Percentiles rank a stretch among this genome's conserved stretches.
These are phyloP conservation scores for Ceratobasidium sp. DNA, from an alignment of 1,284 basidiomycete genomes.

Conservation along the genomic window DNA sequence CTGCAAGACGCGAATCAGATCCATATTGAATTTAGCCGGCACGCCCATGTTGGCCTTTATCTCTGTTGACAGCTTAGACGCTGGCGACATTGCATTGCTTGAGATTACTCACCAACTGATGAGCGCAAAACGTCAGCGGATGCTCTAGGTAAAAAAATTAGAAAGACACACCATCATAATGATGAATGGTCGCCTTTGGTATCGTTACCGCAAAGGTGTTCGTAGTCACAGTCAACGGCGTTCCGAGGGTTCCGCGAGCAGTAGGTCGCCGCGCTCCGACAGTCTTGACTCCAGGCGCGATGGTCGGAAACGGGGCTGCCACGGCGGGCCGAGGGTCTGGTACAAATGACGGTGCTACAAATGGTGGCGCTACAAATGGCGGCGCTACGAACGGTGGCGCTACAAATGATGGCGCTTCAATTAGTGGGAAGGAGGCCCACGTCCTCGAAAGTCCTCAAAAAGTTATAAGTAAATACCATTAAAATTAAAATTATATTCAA, in stretches of 20 bases:
- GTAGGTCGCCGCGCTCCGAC: conserved; percentile 19
- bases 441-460: too few species aligned
- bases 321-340: conserved; percentile 1
- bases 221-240: conserved; percentile 60
- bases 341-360: background rate
- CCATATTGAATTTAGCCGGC: conserved; percentile 72
- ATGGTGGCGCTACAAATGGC: too few species aligned
- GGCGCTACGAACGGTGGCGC: too few species aligned
- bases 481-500: background rate
- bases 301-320: background rate
- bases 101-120: conserved; percentile 66
- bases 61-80: conserved; percentile 57
- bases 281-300: conserved; percentile 35
- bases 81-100: background rate
- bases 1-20: conserved; percentile 72
- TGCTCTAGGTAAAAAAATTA: too few species aligned
- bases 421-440: too few species aligned
- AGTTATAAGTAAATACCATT: too few species aligned
- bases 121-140: too few species aligned
- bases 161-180: conserved; percentile 45
- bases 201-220: conserved; percentile 47
- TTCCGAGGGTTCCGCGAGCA: conserved; percentile 63
- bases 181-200: conserved; percentile 43
- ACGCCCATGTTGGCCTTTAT: too few species aligned
- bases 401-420: too few species aligned